Evolutionary conservation across 257 asterid species (phyloP).

Genomic region (Gentiana straminea): DNA sequence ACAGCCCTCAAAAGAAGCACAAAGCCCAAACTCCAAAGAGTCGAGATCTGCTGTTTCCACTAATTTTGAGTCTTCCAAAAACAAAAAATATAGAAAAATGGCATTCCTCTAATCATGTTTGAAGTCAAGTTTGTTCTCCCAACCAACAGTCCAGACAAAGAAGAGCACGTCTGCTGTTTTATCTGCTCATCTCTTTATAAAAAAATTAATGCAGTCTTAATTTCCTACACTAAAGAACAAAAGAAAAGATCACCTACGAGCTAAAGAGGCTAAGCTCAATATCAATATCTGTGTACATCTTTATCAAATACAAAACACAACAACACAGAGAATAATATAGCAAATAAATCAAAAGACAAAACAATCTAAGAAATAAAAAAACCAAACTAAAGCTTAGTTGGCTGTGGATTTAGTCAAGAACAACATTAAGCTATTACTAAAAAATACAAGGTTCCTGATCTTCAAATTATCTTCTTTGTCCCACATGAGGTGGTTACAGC

Average conservation of each 20-base stretch:
- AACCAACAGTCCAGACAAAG: constrained; percentile 37
- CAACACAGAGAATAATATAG: constrained; percentile 8
- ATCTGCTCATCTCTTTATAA: constrained; percentile 10
- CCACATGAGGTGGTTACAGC: constrained; percentile 3
- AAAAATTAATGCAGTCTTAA: constrained; percentile 14
- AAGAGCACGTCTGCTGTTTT: constrained; percentile 51
- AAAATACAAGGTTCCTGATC: constrained; percentile 10
- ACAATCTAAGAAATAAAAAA: not conserved
- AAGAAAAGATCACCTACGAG: constrained; percentile 38
- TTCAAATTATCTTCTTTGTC: constrained; percentile 11
- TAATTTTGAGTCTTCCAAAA: constrained; percentile 15
- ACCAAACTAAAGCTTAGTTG: constrained; percentile 10
- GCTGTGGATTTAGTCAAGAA: constrained; percentile 3
- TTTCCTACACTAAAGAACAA: constrained; percentile 21
- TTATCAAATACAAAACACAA: constrained; percentile 1
- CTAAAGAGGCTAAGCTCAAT: constrained; percentile 29
- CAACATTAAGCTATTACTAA: not conserved
- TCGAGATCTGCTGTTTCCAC: constrained; percentile 10
- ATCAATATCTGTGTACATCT: constrained; percentile 7
- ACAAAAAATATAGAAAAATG: constrained; percentile 15
- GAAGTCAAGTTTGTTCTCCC: not conserved
- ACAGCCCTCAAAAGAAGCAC: constrained; percentile 65
- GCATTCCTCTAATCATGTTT: constrained; percentile 23
- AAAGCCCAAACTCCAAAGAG: constrained; percentile 41
- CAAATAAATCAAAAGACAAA: not conserved